Conservation (phyloP, 495 filamentous ascomycete genomes). For the Penicillium robsamsonii region DNA sequence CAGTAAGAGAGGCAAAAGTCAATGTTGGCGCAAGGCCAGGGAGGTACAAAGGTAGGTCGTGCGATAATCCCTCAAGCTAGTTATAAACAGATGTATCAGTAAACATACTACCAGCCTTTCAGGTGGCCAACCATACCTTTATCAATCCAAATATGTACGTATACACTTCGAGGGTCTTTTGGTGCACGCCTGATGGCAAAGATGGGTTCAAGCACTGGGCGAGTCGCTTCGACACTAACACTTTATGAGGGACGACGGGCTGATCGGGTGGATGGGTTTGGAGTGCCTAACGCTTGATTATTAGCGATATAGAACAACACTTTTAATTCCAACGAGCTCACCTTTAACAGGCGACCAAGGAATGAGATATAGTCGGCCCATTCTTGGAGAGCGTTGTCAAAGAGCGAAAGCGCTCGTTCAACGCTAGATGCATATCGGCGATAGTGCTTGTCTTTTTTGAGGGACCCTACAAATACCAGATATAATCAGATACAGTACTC, state of each 20-base stretch:
- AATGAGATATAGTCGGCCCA: constrained; percentile 99
- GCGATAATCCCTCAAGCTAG: constrained; percentile 66
- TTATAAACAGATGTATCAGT: constrained; percentile 13
- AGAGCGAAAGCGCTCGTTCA: constrained; percentile 82
- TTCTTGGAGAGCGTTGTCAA: constrained; percentile 92
- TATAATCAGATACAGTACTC: constrained; percentile 5
- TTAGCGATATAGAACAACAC: constrained; percentile 18
- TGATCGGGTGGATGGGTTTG: constrained; percentile 77
- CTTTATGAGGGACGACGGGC: constrained; percentile 76
- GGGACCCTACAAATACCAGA: constrained; percentile 49
- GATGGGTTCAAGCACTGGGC: constrained; percentile 93
- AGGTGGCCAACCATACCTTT: constrained; percentile 22
- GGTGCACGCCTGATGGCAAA: constrained; percentile 95
- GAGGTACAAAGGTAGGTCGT: constrained; percentile 81
- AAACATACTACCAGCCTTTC: not conserved
- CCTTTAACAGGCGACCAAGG: constrained; percentile 86
- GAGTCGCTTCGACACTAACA: constrained; percentile 80
- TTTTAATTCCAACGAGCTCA: constrained; percentile 30
- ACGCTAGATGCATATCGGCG: constrained; percentile 87
- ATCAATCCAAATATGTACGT: constrained; percentile 69
- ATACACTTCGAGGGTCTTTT: constrained; percentile 95
- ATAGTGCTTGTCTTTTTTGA: constrained; percentile 84
- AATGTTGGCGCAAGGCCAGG: constrained; percentile 85
- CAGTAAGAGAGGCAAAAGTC: constrained; percentile 88
- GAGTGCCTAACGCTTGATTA: constrained; percentile 61